Conservation (phyloP, 2,329 filamentous ascomycete species). For the Fusarium bulbicola region DNA sequence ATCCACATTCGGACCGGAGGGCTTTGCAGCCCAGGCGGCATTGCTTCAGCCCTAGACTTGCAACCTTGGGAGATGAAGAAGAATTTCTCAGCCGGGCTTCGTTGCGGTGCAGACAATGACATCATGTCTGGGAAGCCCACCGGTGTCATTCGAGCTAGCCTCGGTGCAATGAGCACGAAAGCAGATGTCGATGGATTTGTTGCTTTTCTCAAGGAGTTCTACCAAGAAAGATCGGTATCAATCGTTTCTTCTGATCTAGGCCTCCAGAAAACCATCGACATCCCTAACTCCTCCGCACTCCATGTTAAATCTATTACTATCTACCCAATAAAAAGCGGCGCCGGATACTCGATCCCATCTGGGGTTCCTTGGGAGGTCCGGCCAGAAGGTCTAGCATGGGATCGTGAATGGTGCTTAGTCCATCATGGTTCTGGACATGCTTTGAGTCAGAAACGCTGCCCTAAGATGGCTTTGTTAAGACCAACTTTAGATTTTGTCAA, state of each 20-base stretch:
- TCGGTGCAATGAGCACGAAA: conserved; percentile 88
- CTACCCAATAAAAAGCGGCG: conserved; percentile 96
- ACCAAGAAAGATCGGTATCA: conserved; percentile 24
- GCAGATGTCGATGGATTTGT: conserved; percentile 78
- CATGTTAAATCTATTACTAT: conserved; percentile 73
- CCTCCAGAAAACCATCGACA: background rate
- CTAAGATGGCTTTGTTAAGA: conserved; percentile 84
- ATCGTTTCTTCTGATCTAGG: background rate
- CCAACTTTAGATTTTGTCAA: conserved; percentile 76
- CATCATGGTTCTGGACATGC: conserved; percentile 86
- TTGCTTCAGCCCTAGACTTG: conserved; percentile 77
- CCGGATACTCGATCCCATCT: conserved; percentile 75
- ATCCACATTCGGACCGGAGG: conserved; percentile 90
- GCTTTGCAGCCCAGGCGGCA: conserved; percentile 90
- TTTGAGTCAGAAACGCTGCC: conserved; percentile 88
- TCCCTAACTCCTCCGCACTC: conserved; percentile 7
- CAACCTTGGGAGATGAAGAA: conserved; percentile 82
- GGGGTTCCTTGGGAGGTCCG: conserved; percentile 77
- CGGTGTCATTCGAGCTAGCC: conserved; percentile 83
- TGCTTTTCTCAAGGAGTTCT: conserved; percentile 75
- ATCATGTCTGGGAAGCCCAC: conserved; percentile 86
- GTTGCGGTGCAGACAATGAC: conserved; percentile 86
- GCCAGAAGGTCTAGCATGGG: conserved; percentile 88
- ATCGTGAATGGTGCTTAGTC: conserved; percentile 95
- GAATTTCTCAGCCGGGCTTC: conserved; percentile 85